Percentiles rank a stretch among this genome's conserved stretches.
Evolutionary conservation across 2,329 filamentous ascomycete genomes (phyloP).

Genomic region (Sporothrix pseudoabietina): DNA sequence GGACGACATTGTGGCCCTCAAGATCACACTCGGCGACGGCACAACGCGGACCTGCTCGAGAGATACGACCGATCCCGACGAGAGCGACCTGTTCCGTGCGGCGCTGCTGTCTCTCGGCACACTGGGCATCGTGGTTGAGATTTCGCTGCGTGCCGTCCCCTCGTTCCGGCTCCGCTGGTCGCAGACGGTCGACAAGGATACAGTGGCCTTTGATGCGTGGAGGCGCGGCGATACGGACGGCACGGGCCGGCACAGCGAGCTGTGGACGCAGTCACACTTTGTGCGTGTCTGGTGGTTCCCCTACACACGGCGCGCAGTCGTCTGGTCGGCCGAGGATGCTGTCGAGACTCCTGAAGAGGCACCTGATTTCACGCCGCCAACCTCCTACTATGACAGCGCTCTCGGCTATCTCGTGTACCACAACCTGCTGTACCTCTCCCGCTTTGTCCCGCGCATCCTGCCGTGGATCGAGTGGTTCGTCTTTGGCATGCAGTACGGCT

Average conservation of each 20-base stretch:
- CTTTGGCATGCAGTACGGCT: constrained; percentile 97
- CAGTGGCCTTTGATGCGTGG: constrained; percentile 69
- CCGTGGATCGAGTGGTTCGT: constrained; percentile 95
- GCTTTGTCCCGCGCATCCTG: constrained; percentile 75
- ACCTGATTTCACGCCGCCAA: constrained; percentile 55
- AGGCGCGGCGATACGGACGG: constrained; percentile 65
- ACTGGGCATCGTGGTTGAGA: constrained; percentile 85
- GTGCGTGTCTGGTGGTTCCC: constrained; percentile 98
- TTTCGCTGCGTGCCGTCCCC: constrained; percentile 79
- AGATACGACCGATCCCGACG: constrained; percentile 65
- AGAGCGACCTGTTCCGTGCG: constrained; percentile 78
- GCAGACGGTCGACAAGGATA: constrained; percentile 74
- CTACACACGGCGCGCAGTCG: constrained; percentile 81
- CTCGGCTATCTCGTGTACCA: constrained; percentile 91
- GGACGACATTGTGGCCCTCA: constrained; percentile 72
- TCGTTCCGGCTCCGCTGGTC: constrained; percentile 84
- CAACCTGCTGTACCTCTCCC: constrained; percentile 78
- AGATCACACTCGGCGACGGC: constrained; percentile 81
- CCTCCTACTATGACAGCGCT: constrained; percentile 77
- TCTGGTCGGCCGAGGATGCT: constrained; percentile 86
- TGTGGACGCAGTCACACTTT: constrained; percentile 87
- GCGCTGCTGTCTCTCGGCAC: constrained; percentile 85
- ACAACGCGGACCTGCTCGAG: constrained; percentile 64
- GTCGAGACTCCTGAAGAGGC: constrained; percentile 50
- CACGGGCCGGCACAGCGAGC: constrained; percentile 64